Base-by-base conservation (phyloP, 805 yeast genomes). In the Ascoidea tarda region DNA sequence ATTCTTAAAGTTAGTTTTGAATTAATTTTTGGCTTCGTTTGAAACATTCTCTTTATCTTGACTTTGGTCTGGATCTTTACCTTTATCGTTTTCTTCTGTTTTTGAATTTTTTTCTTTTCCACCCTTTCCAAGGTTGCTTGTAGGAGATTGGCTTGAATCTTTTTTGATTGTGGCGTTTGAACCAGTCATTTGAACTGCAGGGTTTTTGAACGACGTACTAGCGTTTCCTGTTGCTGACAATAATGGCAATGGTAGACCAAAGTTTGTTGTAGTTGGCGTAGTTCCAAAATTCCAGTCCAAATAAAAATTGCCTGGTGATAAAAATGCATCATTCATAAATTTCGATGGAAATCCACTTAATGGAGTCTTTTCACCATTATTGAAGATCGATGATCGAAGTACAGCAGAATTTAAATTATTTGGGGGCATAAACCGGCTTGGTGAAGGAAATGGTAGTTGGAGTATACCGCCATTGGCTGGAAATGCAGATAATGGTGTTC, bases 221-320 rank as follows among this genome's bases (percentile, higher is more conserved):
- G 8, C 4, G 14, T 38, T 10, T 38, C 8, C 14, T 38, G 14
- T 14, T 38, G 44, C 14, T 38, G 44, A 38, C 44, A 38, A 10
- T 38, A 14, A 38, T 38, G 8, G 44, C 44, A 38, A 38, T 14
- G 44, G 2, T 38, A 38, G 14, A 4, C 44, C 44, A 10, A 14
- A 38, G 14, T 8, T 10, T 10, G 44, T 14, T 14, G 44, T 4
- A 10, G 14, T 38, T 38, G 44, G 44, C 2, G 44, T 38, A 10
- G 44, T 4, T 38, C 49, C 33, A 6, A 51, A 54, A 14, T 50
- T 52, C 58, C 58, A 55, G n/a, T 56, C 58, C 0, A 55, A 52
- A 59, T 84, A 86, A 58, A 81, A 80, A 56, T 78, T 84, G n/a
- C 81, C 77, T 0, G 96, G 96, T 5, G 91, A 84, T 33, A 89